Conservation (phyloP, 495 filamentous ascomycete species). For the Neurospora sp. region DNA sequence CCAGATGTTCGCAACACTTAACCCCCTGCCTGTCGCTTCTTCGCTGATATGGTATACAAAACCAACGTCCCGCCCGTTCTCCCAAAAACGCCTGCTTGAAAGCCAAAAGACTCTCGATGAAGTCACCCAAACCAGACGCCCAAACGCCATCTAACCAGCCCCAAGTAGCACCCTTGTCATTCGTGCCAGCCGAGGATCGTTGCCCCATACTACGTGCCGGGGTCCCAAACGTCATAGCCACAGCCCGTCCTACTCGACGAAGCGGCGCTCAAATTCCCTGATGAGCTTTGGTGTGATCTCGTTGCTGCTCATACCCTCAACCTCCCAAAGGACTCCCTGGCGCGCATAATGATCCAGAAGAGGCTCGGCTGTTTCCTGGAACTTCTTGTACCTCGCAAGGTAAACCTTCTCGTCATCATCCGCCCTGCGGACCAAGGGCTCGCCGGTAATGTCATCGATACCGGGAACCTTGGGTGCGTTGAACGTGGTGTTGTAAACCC, state of each 20-base stretch:
- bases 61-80: not conserved
- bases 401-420: constrained; percentile 87
- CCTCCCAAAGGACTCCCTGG: constrained; percentile 79
- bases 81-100: not conserved
- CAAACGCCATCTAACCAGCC: not conserved
- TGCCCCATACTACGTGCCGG: not conserved
- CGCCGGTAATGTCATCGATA: constrained; percentile 85
- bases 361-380: constrained; percentile 76
- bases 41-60: not conserved
- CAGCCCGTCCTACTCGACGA: constrained; percentile 29
- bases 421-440: constrained; percentile 65
- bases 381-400: constrained; percentile 64
- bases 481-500: constrained; percentile 91
- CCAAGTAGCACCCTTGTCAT: not conserved
- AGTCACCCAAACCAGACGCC: not conserved
- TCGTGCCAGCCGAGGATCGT: not conserved
- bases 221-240: not conserved
- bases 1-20: not conserved
- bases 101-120: not conserved
- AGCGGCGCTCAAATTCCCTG: constrained; percentile 67
- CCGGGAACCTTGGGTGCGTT: constrained; percentile 73
- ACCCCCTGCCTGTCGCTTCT: not conserved
- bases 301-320: constrained; percentile 78
- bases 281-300: constrained; percentile 86
- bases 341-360: constrained; percentile 81